A percentile compares a stretch with the other conserved stretches of the same genome.
Evolutionary conservation across 352 stramenopile species (phyloP).

Genomic region (Globisporangium spinosum): DNA sequence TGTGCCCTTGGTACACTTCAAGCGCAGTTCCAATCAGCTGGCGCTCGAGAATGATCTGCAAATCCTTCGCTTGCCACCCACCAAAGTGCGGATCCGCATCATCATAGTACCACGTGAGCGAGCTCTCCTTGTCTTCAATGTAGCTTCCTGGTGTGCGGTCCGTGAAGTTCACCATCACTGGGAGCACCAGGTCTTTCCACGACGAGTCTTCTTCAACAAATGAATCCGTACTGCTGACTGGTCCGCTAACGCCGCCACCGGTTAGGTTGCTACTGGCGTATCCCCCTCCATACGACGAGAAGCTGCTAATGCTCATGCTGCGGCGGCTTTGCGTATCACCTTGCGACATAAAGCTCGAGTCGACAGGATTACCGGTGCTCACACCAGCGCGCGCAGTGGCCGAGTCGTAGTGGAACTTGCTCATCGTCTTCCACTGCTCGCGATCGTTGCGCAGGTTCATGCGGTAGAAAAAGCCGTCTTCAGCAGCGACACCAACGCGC

Average conservation of each 20-base stretch:
- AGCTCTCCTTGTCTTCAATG: conserved; percentile 85
- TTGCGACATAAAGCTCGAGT: conserved; percentile 31
- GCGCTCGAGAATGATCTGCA: conserved; percentile 88
- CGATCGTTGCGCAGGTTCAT: conserved; percentile 72
- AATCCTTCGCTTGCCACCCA: conserved; percentile 86
- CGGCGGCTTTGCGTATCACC: conserved; percentile 25
- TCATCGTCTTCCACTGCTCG: conserved; percentile 82
- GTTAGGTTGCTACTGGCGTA: conserved; percentile 17
- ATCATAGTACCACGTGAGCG: conserved; percentile 85
- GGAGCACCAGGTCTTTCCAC: conserved; percentile 78
- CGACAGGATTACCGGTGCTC: conserved; percentile 27
- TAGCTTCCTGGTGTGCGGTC: conserved; percentile 74
- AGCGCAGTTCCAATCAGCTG: conserved; percentile 79
- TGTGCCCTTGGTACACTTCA: conserved; percentile 85
- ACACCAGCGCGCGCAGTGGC: conserved; percentile 32
- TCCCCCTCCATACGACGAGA: conserved; percentile 28
- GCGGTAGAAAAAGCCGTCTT: conserved; percentile 78
- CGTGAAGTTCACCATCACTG: conserved; percentile 75
- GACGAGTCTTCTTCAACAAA: conserved; percentile 61
- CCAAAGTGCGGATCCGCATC: conserved; percentile 86
- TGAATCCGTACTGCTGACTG: conserved; percentile 36
- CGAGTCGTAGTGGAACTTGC: conserved; percentile 77
- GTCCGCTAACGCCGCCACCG: conserved; percentile 19
- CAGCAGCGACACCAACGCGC: conserved; percentile 64
- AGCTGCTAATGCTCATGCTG: conserved; percentile 49